Base-by-base conservation (phyloP, 805 yeast species). In the Pichia scutulata region DNA sequence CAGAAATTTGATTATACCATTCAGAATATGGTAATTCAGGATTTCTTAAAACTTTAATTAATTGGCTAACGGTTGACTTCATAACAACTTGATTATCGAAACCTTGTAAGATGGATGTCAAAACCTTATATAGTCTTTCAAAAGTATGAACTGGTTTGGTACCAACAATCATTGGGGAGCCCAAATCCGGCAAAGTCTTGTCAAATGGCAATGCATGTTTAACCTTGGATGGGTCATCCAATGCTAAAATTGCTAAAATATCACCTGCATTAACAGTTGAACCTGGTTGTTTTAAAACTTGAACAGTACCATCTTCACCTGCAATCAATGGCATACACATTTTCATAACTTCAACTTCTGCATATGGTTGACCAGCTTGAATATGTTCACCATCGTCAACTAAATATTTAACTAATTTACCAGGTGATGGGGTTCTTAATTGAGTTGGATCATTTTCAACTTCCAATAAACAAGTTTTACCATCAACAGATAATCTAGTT, bases 341-440 rank as follows among this genome's bases (percentile, higher is more conserved):
- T 71, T 93, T 93, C 99, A 93, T 93, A 58, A 93, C 99, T 73
- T 93, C 99, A 51, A 93, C 97, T 73, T 93, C 99, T 41, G 99
- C 99, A 64, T 81, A 95, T 43, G 97, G 83, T 71, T 92, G 95
- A 54, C 98, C 98, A 53, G 93, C 82, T 47, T 70, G 71, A 60
- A 93, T 79, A 63, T 92, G 98, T 56, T 92, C 99, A 58, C 99
- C 99, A 60, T 84, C 85, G 65, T 95, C 98, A 54, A 93, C 96
- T 59, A 93, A 74, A 67, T 82, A 93, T 66, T 88, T 88, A 55
- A 92, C 96, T 58, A 93, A 78, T 72, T 93, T 93, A 76, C 99
- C 99, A 49, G 99, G 99, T 26, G 99, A 93, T 43, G 99, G 99
- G 36, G 99, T 89, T 73, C 98, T 83, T 65, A 95, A 77, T 74